Percentiles rank a stretch among this genome's conserved stretches.
Evolutionary conservation across 495 filamentous ascomycete genomes (phyloP).

Genomic region (Tuber indicum): DNA sequence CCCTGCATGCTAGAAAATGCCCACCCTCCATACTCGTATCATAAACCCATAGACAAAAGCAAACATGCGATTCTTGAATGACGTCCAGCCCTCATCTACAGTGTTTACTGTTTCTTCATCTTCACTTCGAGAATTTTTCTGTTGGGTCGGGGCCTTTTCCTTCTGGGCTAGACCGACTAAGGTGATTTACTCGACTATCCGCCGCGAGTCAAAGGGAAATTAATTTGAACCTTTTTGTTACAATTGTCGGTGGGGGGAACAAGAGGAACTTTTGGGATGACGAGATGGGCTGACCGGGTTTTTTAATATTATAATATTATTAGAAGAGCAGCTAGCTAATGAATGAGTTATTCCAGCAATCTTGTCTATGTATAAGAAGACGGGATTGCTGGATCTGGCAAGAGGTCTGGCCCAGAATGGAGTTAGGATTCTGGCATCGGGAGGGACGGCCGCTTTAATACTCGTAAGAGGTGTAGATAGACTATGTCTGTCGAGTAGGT

Average conservation of each 20-base stretch:
- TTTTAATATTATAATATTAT: background rate
- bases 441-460: slow-evolving; percentile 89
- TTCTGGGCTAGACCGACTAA: background rate
- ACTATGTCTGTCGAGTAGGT: slow-evolving; percentile 84
- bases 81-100: background rate
- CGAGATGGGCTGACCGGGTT: background rate
- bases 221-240: background rate
- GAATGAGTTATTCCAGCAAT: slow-evolving; percentile 61
- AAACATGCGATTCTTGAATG: background rate
- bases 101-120: background rate
- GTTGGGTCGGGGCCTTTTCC: too few species aligned
- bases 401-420: slow-evolving; percentile 87
- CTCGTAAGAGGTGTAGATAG: slow-evolving; percentile 88
- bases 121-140: too few species aligned
- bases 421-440: slow-evolving; percentile 85
- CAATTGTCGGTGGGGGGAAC: background rate
- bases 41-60: background rate
- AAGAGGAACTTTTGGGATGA: background rate
- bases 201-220: too few species aligned
- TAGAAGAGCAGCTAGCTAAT: background rate
- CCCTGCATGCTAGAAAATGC: background rate
- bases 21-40: background rate
- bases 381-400: slow-evolving; percentile 86
- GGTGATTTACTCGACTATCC: background rate
- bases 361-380: slow-evolving; percentile 97